Base-by-base conservation (phyloP, 1,139 yeast species). In the Kodamaea ohmeri region DNA sequence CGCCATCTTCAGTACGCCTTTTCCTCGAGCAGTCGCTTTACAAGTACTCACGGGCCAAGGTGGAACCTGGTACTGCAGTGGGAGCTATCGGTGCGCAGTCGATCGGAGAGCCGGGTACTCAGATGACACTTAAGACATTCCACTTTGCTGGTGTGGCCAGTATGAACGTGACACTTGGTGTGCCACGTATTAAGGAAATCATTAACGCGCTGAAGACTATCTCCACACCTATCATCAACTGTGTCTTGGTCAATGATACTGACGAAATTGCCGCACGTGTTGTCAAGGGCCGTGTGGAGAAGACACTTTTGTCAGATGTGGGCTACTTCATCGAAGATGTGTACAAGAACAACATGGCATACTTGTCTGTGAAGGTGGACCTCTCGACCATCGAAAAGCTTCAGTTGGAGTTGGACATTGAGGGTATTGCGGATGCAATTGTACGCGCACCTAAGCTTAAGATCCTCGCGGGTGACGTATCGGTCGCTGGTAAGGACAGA, bases 141-240 rank as follows among this genome's bases (percentile, higher is more conserved):
- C 98, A 92, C 71, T 92, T 92, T 73, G 98, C 98, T 53, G 98
- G 98, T 73, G 98, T 92, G 43, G 98, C 98, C 22, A 86, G 96
- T 35, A 92, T 92, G 98, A 92, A 92, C 69, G 96, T 92, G 50
- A 92, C 98, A 0, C 76, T 92, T 51, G 98, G 98, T 78, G 98
- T 92, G 34, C 98, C 98, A 28, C 96, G 98, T 76, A 92, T 92
- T 58, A 92, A 92, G 65, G 99, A 92, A 72, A 92, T 92, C 59
- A 92, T 92, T 59, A 94, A 92, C 63, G 99, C 98, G 1, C 87
- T 97, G 14, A 94, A 94, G 61, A 79, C 80, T 12, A 94, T 94
- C 52, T 87, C 96, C 4, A 94, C 98, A 2, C 99, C 99, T 1
- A 94, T 94, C 57, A 92, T 94, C 57, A 90, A 92, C 49, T 95